phyloP scores from a whole-genome alignment of 176 grass and related monocot genomes.

The Carex littledalei region DNA sequence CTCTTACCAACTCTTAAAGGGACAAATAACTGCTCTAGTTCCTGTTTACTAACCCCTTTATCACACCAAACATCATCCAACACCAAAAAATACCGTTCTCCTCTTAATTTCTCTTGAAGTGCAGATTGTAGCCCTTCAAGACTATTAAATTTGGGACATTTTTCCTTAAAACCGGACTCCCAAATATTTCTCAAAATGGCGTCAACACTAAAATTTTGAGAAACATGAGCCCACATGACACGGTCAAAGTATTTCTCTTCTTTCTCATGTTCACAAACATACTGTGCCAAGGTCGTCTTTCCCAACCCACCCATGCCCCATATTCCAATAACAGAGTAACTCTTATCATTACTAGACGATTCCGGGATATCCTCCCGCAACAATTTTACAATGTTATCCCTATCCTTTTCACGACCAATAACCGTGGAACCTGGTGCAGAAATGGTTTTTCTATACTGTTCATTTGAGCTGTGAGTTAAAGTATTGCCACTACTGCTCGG shows the following conservation, averaged over 20 bases:
- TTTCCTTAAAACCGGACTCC: background rate
- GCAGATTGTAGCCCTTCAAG: background rate
- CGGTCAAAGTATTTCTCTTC: background rate
- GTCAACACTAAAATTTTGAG: background rate
- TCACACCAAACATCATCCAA: slow-evolving; percentile 33
- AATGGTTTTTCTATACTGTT: too few species aligned
- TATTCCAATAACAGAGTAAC: too few species aligned
- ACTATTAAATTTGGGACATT: background rate
- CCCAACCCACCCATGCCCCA: too few species aligned
- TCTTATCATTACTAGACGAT: too few species aligned
- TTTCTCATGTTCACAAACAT: slow-evolving; percentile 17
- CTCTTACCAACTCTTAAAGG: background rate
- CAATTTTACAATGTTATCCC: too few species aligned
- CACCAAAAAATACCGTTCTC: slow-evolving; percentile 20
- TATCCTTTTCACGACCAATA: too few species aligned
- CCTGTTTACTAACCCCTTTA: background rate
- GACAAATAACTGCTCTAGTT: background rate
- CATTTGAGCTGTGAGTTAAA: too few species aligned
- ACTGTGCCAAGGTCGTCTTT: slow-evolving; percentile 1
- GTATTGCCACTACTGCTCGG: too few species aligned
- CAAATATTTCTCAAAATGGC: slow-evolving; percentile 1
- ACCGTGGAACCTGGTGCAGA: too few species aligned
- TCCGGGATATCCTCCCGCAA: too few species aligned
- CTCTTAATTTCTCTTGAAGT: background rate
- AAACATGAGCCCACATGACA: slow-evolving; percentile 38